phyloP scores from a whole-genome alignment of 2,329 filamentous ascomycete genomes.

The Colletotrichum caudatum region DNA sequence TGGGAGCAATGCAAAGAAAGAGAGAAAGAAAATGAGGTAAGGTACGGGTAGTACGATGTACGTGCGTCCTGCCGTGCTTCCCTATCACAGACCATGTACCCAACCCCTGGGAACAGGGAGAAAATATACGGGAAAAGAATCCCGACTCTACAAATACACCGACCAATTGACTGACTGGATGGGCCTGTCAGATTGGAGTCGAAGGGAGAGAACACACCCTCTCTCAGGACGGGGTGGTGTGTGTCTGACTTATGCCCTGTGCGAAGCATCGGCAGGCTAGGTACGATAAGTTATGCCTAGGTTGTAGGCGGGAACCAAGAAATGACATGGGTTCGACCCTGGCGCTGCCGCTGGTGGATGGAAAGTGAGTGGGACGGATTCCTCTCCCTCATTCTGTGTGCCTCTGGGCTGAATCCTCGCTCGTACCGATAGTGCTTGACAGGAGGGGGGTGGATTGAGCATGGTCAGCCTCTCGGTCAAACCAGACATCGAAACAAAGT shows the following conservation, averaged over 20 bases:
- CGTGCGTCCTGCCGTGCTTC: slow-evolving; percentile 20
- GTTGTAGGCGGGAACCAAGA: slow-evolving; percentile 4
- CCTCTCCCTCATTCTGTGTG: background rate
- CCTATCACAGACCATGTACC: background rate
- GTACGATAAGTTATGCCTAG: background rate
- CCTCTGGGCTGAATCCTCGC: slow-evolving; percentile 1
- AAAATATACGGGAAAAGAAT: slow-evolving; percentile 24
- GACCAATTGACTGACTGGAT: background rate
- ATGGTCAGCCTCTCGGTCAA: slow-evolving; percentile 39
- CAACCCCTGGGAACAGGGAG: background rate
- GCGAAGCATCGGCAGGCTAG: background rate
- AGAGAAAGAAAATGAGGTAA: slow-evolving; percentile 27
- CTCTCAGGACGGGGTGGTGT: background rate
- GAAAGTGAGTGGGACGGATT: slow-evolving; percentile 38
- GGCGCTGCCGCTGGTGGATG: slow-evolving; percentile 19
- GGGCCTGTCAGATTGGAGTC: slow-evolving; percentile 7
- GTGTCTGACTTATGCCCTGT: slow-evolving; percentile 17
- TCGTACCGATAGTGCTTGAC: background rate
- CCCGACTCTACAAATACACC: slow-evolving; percentile 24
- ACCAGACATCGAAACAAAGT: slow-evolving; percentile 11
- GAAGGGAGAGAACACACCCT: background rate
- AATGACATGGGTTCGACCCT: slow-evolving; percentile 22
- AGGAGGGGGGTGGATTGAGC: slow-evolving; percentile 30
- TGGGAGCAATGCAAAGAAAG: slow-evolving; percentile 21
- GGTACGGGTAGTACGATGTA: slow-evolving; percentile 20